Conservation (phyloP, 2,329 filamentous ascomycete genomes). For the Golovinomyces cichoracearum region DNA sequence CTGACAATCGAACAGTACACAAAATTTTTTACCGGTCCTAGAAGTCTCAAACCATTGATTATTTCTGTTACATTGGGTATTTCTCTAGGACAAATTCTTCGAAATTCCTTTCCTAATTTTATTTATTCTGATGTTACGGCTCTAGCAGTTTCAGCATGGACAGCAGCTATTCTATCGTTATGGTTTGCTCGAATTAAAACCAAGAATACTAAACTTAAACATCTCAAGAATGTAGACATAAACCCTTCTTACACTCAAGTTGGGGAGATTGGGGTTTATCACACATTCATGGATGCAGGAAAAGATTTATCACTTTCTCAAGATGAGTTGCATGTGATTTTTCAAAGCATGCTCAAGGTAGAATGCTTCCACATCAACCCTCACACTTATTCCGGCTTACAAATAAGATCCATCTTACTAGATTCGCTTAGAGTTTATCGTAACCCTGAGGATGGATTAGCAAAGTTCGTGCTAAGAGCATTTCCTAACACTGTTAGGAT, state of each 20-base stretch:
- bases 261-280: conserved; percentile 5
- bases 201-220: conserved; percentile 17
- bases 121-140: conserved; percentile 3
- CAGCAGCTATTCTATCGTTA: conserved; percentile 23
- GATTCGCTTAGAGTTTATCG: conserved; percentile 10
- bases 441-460: conserved; percentile 12
- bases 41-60: conserved; percentile 5
- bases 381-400: conserved; percentile 20
- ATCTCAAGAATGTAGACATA: conserved; percentile 4
- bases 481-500: conserved; percentile 19
- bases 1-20: conserved; percentile 4
- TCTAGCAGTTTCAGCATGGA: conserved; percentile 14
- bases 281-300: conserved; percentile 8
- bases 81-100: conserved; percentile 3
- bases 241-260: conserved; percentile 3
- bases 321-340: conserved; percentile 23
- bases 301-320: conserved; percentile 23
- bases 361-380: conserved; percentile 20
- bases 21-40: conserved; percentile 5
- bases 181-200: conserved; percentile 23
- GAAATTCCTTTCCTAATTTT: conserved; percentile 3
- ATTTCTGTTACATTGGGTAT: conserved; percentile 3
- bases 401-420: conserved; percentile 19
- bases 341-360: conserved; percentile 19
- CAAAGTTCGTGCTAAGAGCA: conserved; percentile 16